Percentiles rank a stretch among this genome's conserved stretches.
phyloP scores from a whole-genome alignment of 2,329 filamentous ascomycete species.

The Lasiodiplodia hormozganensis region DNA sequence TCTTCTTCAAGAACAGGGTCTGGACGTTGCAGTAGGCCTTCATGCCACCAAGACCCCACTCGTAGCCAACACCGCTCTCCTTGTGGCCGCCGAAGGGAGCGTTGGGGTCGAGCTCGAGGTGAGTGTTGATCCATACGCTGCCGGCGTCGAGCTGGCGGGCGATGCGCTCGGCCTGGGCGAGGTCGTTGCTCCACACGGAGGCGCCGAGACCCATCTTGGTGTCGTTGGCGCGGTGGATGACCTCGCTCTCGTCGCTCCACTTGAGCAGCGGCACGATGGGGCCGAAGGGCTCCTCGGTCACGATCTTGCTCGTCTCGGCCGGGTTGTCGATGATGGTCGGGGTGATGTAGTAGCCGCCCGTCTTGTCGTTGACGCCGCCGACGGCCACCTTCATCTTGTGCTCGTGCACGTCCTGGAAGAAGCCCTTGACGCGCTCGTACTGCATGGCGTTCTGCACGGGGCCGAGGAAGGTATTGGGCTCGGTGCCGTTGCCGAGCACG shows the following conservation, averaged over 20 bases:
- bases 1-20: slow-evolving; percentile 29
- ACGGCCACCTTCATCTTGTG: slow-evolving; percentile 62
- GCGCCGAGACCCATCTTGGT: slow-evolving; percentile 60
- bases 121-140: slow-evolving; percentile 60
- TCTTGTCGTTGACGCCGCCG: slow-evolving; percentile 52
- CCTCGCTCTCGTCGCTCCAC: slow-evolving; percentile 64
- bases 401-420: slow-evolving; percentile 63
- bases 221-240: slow-evolving; percentile 57
- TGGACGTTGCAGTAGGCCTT: slow-evolving; percentile 63
- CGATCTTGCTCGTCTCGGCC: slow-evolving; percentile 61
- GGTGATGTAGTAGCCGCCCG: slow-evolving; percentile 63
- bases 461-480: slow-evolving; percentile 59
- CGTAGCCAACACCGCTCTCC: slow-evolving; percentile 66
- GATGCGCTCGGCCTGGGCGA: slow-evolving; percentile 54
- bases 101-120: slow-evolving; percentile 40
- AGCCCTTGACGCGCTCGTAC: slow-evolving; percentile 64
- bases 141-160: slow-evolving; percentile 56
- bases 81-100: slow-evolving; percentile 69
- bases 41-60: slow-evolving; percentile 66
- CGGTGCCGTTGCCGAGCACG: slow-evolving; percentile 46
- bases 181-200: slow-evolving; percentile 60
- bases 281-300: slow-evolving; percentile 66
- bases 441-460: slow-evolving; percentile 72
- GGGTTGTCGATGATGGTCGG: slow-evolving; percentile 67
- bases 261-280: slow-evolving; percentile 69